Evolutionary conservation across 2,329 filamentous ascomycete genomes (phyloP), one percentile per base, ranked within the genome.

Genomic region (Colletotrichum chrysophilum): DNA sequence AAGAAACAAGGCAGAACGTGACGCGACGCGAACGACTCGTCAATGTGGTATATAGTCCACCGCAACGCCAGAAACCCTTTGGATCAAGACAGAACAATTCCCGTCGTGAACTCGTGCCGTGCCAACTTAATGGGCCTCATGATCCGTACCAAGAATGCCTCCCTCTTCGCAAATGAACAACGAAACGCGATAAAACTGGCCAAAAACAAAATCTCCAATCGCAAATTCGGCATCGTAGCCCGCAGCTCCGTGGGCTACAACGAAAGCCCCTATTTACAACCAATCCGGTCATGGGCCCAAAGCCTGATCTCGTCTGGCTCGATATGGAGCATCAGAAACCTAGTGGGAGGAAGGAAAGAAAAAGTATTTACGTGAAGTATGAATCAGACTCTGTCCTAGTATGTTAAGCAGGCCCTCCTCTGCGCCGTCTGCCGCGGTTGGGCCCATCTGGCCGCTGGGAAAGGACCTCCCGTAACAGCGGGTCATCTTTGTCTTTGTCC

Each of bases 401-500:
- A 21, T 52, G 28, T 68, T 56, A 77, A 9, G 58, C 61, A 55
- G 85, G 83, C 72, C 83, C 87, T 52, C 90, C 91, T 77, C 95
- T 90, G 82, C 95, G 90, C 81, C 96, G 90, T 77, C 96, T 90
- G 36, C 96, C 95, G 78, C 96, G 92, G 81, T 91, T 95, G 7
- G 94, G 94, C 36, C 96, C 96, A 84, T 98, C 95, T 4, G 94
- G 93, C 67, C 97, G 90, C 82, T 98, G 96, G 3, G 95, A 91
- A 48, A 98, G 91, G 2, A 98, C 96, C 65, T 96, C 94, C 68
- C 96, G 91, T 55, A 99, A 87, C 70, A 89, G 85, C 1, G 94
- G 92, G 80, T 98, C 96, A 79, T 98, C 96, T 84, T 96, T 96
- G 82, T 94, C 93, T 83, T 95, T 97, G 81, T 98, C 96, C 52